These are phyloP conservation scores for Allodekkera sacchari DNA, from an alignment of 805 yeast genomes.

Conservation along the genomic window DNA sequence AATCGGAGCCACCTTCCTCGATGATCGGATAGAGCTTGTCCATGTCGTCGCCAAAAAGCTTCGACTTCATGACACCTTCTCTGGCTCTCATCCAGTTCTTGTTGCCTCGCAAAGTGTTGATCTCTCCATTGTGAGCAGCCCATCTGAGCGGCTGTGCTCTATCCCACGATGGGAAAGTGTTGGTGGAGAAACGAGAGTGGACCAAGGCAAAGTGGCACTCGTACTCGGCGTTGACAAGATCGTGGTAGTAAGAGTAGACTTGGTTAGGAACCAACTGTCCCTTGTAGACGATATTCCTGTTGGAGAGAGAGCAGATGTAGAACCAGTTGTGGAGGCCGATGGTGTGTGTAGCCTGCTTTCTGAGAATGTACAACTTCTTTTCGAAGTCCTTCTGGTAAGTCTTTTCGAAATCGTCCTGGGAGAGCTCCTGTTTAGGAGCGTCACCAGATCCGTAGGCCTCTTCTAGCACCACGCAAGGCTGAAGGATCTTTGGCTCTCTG, in stretches of 20 bases:
- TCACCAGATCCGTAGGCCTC: slow-evolving; percentile 36
- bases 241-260: slow-evolving; percentile 91
- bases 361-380: slow-evolving; percentile 72
- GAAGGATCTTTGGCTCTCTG: slow-evolving; percentile 85
- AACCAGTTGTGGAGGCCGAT: slow-evolving; percentile 97
- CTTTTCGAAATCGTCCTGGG: slow-evolving; percentile 46
- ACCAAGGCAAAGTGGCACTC: slow-evolving; percentile 94
- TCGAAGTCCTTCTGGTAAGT: slow-evolving; percentile 62
- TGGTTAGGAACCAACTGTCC: slow-evolving; percentile 97
- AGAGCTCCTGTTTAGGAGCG: slow-evolving; percentile 24
- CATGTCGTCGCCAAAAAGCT: slow-evolving; percentile 82
- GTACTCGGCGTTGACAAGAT: slow-evolving; percentile 81
- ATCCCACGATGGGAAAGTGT: slow-evolving; percentile 99
- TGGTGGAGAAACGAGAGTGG: slow-evolving; percentile 95
- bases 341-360: slow-evolving; percentile 84
- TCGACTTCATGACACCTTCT: slow-evolving; percentile 91
- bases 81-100: slow-evolving; percentile 99
- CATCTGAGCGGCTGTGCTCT: slow-evolving; percentile 96
- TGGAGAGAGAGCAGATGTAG: slow-evolving; percentile 87
- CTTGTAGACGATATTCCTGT: slow-evolving; percentile 87
- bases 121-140: slow-evolving; percentile 99
- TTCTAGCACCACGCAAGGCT: slow-evolving; percentile 79
- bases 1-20: slow-evolving; percentile 98
- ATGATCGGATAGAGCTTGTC: slow-evolving; percentile 90
- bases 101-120: slow-evolving; percentile 93